Evolutionary conservation across 768 basidiomycete species (phyloP).

Genomic region (Mrakia blollopis): DNA sequence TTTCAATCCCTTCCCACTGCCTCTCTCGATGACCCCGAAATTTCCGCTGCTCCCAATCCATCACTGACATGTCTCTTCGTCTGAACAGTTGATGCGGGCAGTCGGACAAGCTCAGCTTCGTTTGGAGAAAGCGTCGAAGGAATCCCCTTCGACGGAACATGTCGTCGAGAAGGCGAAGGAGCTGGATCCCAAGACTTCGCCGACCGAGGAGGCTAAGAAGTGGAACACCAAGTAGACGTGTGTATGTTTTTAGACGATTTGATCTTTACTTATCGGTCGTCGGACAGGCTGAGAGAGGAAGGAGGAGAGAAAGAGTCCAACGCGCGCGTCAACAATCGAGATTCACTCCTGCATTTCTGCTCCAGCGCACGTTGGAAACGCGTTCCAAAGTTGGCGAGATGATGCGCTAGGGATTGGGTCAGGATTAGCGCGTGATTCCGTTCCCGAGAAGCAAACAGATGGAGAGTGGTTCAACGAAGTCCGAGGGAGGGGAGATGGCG

Average conservation of each 20-base stretch:
- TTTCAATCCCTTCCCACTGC: neutral
- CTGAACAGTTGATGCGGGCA: conserved; percentile 5
- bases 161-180: neutral
- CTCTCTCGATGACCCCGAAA: neutral
- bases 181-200: neutral
- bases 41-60: too few species aligned
- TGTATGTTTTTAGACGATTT: neutral
- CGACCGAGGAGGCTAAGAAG: conserved; percentile 8
- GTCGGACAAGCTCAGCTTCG: conserved; percentile 18
- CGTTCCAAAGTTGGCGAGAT: too few species aligned
- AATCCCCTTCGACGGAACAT: neutral
- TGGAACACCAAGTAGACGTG: neutral
- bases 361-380: too few species aligned
- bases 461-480: too few species aligned
- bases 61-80: neutral
- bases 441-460: too few species aligned
- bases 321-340: too few species aligned
- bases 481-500: too few species aligned
- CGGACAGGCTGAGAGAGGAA: neutral
- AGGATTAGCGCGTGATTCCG: too few species aligned
- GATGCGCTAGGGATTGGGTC: too few species aligned
- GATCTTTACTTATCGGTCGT: neutral
- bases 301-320: too few species aligned
- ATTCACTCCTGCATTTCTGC: too few species aligned
- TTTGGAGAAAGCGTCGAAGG: neutral